Evolutionary conservation across 352 stramenopile species (phyloP).

Genomic region (Phytophthora hibernalis): DNA sequence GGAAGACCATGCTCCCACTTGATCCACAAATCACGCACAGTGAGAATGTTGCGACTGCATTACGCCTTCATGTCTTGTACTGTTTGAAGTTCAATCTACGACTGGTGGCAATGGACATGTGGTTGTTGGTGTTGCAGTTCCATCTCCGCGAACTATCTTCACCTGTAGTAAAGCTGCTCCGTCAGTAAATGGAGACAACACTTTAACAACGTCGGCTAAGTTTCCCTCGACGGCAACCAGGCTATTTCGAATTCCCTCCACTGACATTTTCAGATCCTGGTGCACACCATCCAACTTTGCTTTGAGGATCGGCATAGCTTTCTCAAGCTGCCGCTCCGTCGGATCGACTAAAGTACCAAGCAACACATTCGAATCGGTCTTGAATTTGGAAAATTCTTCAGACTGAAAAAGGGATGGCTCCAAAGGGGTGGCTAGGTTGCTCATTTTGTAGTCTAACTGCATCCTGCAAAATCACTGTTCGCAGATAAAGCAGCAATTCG

Average conservation of each 20-base stretch:
- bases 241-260: not conserved
- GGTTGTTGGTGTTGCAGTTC: no score
- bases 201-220: not conserved
- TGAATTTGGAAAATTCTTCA: not conserved
- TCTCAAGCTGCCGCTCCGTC: not conserved
- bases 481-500: conserved; percentile 3
- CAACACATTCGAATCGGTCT: not conserved
- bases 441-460: not conserved
- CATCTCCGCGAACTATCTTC: no score
- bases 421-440: not conserved
- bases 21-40: not conserved
- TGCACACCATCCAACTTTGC: not conserved
- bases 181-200: not conserved
- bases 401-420: not conserved
- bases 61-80: no score
- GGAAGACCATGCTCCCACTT: not conserved
- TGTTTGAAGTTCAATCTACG: no score
- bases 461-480: conserved; percentile 1
- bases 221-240: not conserved
- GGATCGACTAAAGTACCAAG: not conserved
- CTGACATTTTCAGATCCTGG: not conserved
- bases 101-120: no score
- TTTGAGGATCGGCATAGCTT: not conserved
- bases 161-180: not conserved
- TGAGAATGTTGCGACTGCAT: not conserved